Evolutionary conservation across 78 protist species (phyloP), one percentile per base, ranked within the genome.

Genomic region (Emiliania huxleyi): DNA sequence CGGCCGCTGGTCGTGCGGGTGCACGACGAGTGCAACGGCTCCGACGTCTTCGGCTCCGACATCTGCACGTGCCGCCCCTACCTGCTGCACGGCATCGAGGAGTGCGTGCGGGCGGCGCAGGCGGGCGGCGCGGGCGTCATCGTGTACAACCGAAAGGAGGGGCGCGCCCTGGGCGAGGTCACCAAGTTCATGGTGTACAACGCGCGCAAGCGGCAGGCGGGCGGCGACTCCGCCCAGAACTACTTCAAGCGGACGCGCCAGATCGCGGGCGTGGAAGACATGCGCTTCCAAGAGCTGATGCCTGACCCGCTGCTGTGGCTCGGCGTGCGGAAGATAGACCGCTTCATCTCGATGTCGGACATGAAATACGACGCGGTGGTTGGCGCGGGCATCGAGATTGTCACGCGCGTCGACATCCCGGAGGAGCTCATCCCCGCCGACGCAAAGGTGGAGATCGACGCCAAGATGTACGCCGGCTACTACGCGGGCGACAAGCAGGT

Each of bases 21-120:
- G 55, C 95, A 93, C 69, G 95, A 93, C 48, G 95, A 93, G 91
- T 93, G 95, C 90, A 93, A 93, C 90, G 95, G 95, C 45, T 93
- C 95, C 18, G 95, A 93, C 42, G 95, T 93, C 46, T 93, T 93
- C 45, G 95, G 95, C 45, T 90, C 95, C 15, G 95, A 93, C 40
- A 93, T 93, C 79, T 93, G 95, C 91, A 93, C 95, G 40, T 85
- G 91, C 91, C 44, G 95, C 22, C 95, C 95, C 33, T 93, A 93
- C 69, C 84, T 93, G 38, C 1, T 81, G n/a, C 93, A 90, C 62
- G 95, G 92, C 22, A 83, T 93, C 69, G 93, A 88, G n/a, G 93
- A 90, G 91, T 93, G 95, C 69, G 21, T 93, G 44, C 6, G 11
- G 5, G 35, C n/a, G 12, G 92, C 94, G 22, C 91, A 91, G 77